A percentile compares a stretch with the other conserved stretches of the same genome.
phyloP scores from a whole-genome alignment of 2,329 filamentous ascomycete genomes.

The Botrytis pseudocinerea region DNA sequence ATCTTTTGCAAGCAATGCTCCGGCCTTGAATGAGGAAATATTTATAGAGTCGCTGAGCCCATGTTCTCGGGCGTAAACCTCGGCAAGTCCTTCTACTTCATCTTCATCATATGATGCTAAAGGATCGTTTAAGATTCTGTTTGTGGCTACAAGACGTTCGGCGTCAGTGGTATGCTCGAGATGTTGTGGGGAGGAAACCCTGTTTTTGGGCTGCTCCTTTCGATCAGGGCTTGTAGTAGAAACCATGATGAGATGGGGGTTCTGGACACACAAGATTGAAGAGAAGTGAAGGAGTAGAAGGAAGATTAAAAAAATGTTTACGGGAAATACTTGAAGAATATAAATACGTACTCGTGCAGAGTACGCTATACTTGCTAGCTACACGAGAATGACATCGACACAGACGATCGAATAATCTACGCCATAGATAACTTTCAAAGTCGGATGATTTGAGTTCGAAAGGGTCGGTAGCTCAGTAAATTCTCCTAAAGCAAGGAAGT shows the following conservation, averaged over 20 bases:
- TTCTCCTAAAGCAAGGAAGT: neutral
- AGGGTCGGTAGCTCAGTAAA: neutral
- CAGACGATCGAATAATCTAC: neutral
- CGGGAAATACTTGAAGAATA: no score
- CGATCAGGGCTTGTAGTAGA: neutral
- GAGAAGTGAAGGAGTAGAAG: no score
- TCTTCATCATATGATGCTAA: neutral
- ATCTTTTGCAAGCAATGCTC: slow-evolving; percentile 57
- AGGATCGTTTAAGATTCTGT: slow-evolving; percentile 6
- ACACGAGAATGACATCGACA: neutral
- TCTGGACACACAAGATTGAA: neutral
- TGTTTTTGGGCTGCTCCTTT: neutral
- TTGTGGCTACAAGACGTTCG: neutral
- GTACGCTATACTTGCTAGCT: neutral
- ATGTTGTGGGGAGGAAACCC: neutral
- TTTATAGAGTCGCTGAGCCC: slow-evolving; percentile 56
- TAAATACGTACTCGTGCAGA: neutral
- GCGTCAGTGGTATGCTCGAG: neutral
- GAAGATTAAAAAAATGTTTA: no score
- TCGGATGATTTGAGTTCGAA: neutral
- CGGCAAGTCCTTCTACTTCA: slow-evolving; percentile 29
- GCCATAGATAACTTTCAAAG: neutral
- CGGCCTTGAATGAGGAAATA: slow-evolving; percentile 58
- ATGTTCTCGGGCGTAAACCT: slow-evolving; percentile 57
- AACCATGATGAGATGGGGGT: neutral